phyloP scores from a whole-genome alignment of 2,329 filamentous ascomycete genomes.

The Dryadomyces quercivorus region DNA sequence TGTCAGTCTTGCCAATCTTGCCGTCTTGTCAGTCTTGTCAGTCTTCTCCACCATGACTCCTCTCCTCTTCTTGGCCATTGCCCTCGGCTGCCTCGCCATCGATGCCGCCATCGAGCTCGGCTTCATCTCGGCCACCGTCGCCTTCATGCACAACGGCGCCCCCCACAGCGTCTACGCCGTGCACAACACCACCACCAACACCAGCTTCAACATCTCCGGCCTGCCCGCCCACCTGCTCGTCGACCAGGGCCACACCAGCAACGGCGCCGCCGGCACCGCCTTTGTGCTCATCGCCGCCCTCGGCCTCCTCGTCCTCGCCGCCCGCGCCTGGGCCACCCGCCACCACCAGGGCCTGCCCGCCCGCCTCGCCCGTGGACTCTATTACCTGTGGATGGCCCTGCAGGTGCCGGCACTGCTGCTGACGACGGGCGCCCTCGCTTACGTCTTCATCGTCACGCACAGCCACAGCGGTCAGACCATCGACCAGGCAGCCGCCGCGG shows the following conservation, averaged over 20 bases:
- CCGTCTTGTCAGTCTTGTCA: too few species aligned
- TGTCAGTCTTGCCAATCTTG: too few species aligned
- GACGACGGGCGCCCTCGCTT: constrained; percentile 23
- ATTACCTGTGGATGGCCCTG: constrained; percentile 22
- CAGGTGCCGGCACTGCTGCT: constrained; percentile 23
- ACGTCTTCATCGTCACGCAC: constrained; percentile 22
- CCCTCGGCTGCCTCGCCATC: constrained; percentile 21
- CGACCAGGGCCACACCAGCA: constrained; percentile 28
- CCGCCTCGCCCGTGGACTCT: constrained; percentile 11
- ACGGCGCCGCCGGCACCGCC: constrained; percentile 26
- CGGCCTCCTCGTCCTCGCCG: constrained; percentile 19
- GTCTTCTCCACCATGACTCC: constrained; percentile 7
- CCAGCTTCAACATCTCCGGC: constrained; percentile 17
- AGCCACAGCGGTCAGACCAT: constrained; percentile 20
- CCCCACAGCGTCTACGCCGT: constrained; percentile 18
- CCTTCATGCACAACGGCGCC: constrained; percentile 20
- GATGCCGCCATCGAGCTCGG: constrained; percentile 26
- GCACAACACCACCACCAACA: neutral
- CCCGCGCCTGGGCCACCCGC: neutral
- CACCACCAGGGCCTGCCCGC: neutral
- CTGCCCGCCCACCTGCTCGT: constrained; percentile 21
- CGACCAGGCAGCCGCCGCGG: constrained; percentile 15
- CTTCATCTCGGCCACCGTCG: constrained; percentile 25
- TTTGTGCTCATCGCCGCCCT: constrained; percentile 22
- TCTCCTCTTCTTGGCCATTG: constrained; percentile 9